phyloP scores from a whole-genome alignment of 108 stramenopile species.

The Skeletonema menzelii region DNA sequence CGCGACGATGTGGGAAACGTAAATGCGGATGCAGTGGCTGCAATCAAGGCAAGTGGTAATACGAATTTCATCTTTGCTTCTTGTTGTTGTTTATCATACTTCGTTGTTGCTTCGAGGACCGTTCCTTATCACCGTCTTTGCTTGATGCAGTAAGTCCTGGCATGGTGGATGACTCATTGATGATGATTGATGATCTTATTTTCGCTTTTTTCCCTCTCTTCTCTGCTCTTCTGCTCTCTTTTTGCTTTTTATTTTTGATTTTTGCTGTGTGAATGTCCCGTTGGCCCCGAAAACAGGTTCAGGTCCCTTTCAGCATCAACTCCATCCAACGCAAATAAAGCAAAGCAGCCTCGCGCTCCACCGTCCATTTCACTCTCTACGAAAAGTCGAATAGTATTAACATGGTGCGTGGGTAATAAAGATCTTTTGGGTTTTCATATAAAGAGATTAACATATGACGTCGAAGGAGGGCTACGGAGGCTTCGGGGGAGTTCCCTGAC shows the following conservation, averaged over 20 bases:
- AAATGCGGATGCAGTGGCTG: background rate
- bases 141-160: too few relatives aligned
- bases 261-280: too few relatives aligned
- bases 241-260: too few relatives aligned
- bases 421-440: background rate
- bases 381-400: too few relatives aligned
- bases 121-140: too few relatives aligned
- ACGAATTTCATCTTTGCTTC: background rate
- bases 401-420: background rate
- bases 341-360: background rate
- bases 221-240: too few relatives aligned
- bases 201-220: too few relatives aligned
- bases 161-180: background rate
- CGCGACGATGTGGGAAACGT: background rate
- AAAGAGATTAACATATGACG: background rate
- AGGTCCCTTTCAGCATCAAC: too few relatives aligned
- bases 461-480: background rate
- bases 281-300: background rate
- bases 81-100: background rate
- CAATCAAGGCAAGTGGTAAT: background rate
- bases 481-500: background rate
- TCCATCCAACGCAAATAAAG: too few relatives aligned
- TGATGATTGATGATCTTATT: too few relatives aligned
- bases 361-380: background rate
- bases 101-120: background rate